A percentile compares a stretch with the other conserved stretches of the same genome.
phyloP scores from a whole-genome alignment of 2,329 filamentous ascomycete species.

The Helotiales sp. region DNA sequence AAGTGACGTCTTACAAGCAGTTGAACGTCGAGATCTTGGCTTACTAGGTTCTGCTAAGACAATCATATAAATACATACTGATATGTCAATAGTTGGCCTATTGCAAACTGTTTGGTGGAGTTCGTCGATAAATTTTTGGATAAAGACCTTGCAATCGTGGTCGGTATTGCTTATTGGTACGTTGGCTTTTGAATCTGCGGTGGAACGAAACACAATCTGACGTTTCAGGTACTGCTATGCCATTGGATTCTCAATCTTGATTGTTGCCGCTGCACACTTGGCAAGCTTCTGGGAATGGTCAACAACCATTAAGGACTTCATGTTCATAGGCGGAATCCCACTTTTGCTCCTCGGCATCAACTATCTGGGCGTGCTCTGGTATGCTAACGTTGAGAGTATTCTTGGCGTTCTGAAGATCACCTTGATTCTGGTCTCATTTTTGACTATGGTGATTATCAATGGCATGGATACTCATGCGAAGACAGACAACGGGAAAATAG shows the following conservation, averaged over 20 bases:
- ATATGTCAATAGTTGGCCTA: too few relatives aligned
- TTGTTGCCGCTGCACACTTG: conserved; percentile 9
- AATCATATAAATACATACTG: too few relatives aligned
- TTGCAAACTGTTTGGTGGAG: conserved; percentile 38
- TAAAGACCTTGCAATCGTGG: conserved; percentile 37
- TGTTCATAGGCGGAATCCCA: conserved; percentile 2
- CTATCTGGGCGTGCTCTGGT: conserved; percentile 11
- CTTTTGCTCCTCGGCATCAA: conserved; percentile 8
- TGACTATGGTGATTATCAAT: conserved; percentile 11
- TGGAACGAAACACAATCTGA: background rate
- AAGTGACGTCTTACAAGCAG: too few relatives aligned
- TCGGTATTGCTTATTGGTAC: conserved; percentile 39
- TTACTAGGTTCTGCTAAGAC: too few relatives aligned
- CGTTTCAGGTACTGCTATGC: conserved; percentile 7
- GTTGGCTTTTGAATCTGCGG: background rate
- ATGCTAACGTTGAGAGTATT: conserved; percentile 12
- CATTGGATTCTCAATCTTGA: conserved; percentile 8
- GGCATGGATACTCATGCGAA: background rate
- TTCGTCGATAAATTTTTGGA: conserved; percentile 40
- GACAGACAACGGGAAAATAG: background rate
- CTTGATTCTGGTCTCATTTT: conserved; percentile 2
- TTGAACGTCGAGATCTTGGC: too few relatives aligned
- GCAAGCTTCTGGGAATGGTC: conserved; percentile 11
- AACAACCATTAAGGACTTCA: background rate
- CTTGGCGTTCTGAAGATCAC: conserved; percentile 6